Base-by-base conservation (phyloP, 495 filamentous ascomycete genomes). In the Trichoderma virens region DNA sequence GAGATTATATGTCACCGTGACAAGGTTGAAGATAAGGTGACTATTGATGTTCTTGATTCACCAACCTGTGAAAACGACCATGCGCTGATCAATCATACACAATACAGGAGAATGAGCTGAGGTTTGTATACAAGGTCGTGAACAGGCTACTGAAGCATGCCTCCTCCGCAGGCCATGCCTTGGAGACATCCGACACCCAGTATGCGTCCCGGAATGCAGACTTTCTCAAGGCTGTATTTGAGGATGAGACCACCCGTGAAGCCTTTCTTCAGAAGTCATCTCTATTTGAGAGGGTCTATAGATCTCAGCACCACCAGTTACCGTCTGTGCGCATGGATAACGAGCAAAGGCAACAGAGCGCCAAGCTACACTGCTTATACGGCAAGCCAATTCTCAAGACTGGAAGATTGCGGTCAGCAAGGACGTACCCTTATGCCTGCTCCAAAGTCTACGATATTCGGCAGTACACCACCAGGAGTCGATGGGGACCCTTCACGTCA, bases 361-460 rank as follows among this genome's bases (percentile, higher is more conserved):
- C 87, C 30, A 84, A 86, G 63, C 73, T 90, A 11, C 87, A 88
- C 65, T 81, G 78, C 45, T 74, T 87, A 30, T 85, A 84, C 66
- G 87, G 86, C 20, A 73, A 79, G 6, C 80, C 85, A 0, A 64
- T 80, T 9, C 60, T 76, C 39, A 66, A 65, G 27, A 71, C 65
- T 60, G 63, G 70, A 23, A 65, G 70, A 39, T 72, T 70, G 63
- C 67, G 69, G 27, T 71, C 63, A 14, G 65, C 67, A 16, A 69
- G 66, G 7, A 74, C 76, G 41, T 81, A 84, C 64, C 80, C 82
- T 20, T 83, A 79, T 62, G 86, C 87, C 5, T 78, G 81, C 61
- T 79, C 82, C 61, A 78, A 80, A 65, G 85, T 89, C 16, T 90
- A 89, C 66, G 86, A 90, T 67, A 71, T 90, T 11, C 74, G 87